phyloP scores from a whole-genome alignment of 805 yeast species.

The Pichia cabralensis region DNA sequence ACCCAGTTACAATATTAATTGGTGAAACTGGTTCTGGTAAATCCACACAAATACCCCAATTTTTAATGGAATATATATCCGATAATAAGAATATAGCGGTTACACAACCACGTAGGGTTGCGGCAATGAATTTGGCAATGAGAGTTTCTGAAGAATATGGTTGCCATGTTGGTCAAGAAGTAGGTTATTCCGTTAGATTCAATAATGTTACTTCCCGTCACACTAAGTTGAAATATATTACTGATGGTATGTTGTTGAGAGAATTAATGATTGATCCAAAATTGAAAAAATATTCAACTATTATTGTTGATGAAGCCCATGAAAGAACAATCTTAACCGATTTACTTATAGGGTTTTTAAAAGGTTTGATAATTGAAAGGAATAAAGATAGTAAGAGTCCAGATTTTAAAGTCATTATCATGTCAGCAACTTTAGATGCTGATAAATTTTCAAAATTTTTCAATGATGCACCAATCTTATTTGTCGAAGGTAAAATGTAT shows the following conservation, averaged over 20 bases:
- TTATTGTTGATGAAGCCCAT: conserved; percentile 94
- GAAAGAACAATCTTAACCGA: conserved; percentile 92
- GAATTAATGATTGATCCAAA: conserved; percentile 72
- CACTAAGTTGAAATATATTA: conserved; percentile 75
- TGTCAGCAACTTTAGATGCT: conserved; percentile 97
- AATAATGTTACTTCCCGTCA: conserved; percentile 49
- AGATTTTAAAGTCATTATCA: conserved; percentile 62
- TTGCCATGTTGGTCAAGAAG: conserved; percentile 62
- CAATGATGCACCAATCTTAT: conserved; percentile 69
- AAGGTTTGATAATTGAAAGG: conserved; percentile 42
- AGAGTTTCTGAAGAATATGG: conserved; percentile 90
- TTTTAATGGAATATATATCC: conserved; percentile 55
- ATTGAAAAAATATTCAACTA: conserved; percentile 57
- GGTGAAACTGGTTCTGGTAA: conserved; percentile 99
- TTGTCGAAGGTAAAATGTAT: conserved; percentile 82
- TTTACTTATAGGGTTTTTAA: conserved; percentile 78
- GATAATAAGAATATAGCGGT: conserved; percentile 58
- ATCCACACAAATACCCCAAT: conserved; percentile 94
- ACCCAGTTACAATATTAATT: conserved; percentile 69
- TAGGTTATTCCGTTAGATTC: conserved; percentile 91
- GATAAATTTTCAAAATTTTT: conserved; percentile 75
- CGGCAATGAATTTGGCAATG: conserved; percentile 87
- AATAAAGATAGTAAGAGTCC: conserved; percentile 30
- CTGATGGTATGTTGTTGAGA: conserved; percentile 95
- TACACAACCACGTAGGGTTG: conserved; percentile 96